A percentile compares a stretch with the other conserved stretches of the same genome.
phyloP scores from a whole-genome alignment of 441 rosid genomes.

The Jatropha multifida region DNA sequence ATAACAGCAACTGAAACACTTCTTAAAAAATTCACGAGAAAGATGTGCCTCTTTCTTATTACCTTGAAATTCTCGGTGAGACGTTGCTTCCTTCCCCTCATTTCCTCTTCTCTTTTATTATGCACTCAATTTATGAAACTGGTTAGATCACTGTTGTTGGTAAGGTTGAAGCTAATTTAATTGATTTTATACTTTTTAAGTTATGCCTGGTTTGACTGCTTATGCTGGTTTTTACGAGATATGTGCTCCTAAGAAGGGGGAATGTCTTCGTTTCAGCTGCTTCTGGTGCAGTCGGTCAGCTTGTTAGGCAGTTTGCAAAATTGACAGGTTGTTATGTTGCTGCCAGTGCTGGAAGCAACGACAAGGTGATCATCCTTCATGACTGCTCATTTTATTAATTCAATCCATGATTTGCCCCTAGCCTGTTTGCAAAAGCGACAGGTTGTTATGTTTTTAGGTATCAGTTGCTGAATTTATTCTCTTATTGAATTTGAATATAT shows the following conservation, averaged over 20 bases:
- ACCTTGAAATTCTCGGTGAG: constrained; percentile 68
- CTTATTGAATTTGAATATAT: no score
- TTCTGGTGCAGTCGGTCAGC: constrained; percentile 75
- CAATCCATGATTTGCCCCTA: no score
- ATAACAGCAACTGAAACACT: constrained; percentile 34
- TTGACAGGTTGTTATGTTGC: constrained; percentile 74
- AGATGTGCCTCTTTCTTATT: constrained; percentile 63
- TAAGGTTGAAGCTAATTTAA: no score
- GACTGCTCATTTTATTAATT: no score
- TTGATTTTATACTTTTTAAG: constrained; percentile 30
- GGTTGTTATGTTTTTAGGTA: no score
- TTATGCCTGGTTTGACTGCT: constrained; percentile 75
- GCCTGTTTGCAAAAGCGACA: no score
- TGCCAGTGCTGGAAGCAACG: constrained; percentile 71
- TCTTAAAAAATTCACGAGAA: constrained; percentile 49
- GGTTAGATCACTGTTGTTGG: no score
- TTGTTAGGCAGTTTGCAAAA: constrained; percentile 81
- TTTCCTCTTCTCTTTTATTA: no score
- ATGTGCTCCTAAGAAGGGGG: constrained; percentile 66
- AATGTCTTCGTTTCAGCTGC: constrained; percentile 71
- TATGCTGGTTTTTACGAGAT: constrained; percentile 65
- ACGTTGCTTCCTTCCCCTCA: neutral
- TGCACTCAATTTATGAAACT: no score
- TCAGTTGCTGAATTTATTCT: no score
- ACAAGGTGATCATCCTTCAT: constrained; percentile 25